Evolutionary conservation across 495 filamentous ascomycete genomes (phyloP).

Genomic region (Chaetomium cochliodes): DNA sequence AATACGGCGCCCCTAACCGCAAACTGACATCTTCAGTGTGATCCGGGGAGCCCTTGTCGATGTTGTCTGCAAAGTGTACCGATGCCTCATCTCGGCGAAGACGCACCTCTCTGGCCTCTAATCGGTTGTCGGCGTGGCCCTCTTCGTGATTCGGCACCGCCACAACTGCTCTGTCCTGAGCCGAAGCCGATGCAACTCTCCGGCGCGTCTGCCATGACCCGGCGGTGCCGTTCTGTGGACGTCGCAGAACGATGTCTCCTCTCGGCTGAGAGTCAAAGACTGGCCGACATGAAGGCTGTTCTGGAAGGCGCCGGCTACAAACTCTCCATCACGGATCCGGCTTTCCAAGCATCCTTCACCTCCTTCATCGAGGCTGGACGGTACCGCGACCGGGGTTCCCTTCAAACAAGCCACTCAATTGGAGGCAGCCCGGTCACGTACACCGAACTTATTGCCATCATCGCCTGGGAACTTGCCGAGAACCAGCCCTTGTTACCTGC

Average conservation of each 20-base stretch:
- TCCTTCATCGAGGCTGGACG: conserved; percentile 31
- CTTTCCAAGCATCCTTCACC: conserved; percentile 23
- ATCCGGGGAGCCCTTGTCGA: conserved; percentile 32
- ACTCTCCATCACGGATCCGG: conserved; percentile 28
- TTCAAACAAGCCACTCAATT: conserved; percentile 22
- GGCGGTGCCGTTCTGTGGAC: conserved; percentile 27
- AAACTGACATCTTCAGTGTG: conserved; percentile 31
- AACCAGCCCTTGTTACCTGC: conserved; percentile 25
- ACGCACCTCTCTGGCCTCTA: conserved; percentile 37
- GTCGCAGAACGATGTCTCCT: conserved; percentile 29
- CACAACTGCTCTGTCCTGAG: conserved; percentile 33
- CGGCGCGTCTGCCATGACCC: neutral
- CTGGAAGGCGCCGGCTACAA: conserved; percentile 34
- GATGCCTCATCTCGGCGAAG: conserved; percentile 32
- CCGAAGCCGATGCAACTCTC: conserved; percentile 3
- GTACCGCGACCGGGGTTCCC: conserved; percentile 32
- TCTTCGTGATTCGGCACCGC: conserved; percentile 30
- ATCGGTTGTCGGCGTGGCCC: conserved; percentile 38
- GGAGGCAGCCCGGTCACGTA: conserved; percentile 30
- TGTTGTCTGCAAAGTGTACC: conserved; percentile 36
- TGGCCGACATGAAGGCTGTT: conserved; percentile 35
- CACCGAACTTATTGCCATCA: conserved; percentile 37
- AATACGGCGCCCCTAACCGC: neutral
- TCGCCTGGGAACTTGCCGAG: conserved; percentile 42
- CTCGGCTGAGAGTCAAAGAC: conserved; percentile 31